Percentiles rank a stretch among this genome's conserved stretches.
Evolutionary conservation across 176 grass and related monocot species (phyloP).

Genomic region (Melocanna baccifera): DNA sequence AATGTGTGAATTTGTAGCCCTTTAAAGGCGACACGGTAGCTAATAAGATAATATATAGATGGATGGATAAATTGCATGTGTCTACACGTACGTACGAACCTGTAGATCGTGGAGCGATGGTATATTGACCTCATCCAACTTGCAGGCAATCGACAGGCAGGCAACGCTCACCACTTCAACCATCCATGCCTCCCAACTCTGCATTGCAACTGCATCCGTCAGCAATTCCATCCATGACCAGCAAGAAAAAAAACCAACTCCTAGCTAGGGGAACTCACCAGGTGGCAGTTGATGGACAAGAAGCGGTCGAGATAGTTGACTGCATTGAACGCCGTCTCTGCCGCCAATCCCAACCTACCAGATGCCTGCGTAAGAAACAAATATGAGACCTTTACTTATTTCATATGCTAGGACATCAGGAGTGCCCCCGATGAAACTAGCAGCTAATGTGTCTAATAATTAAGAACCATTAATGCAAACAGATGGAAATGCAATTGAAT

Average conservation of each 20-base stretch:
- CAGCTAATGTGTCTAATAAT: background rate
- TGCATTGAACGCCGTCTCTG: constrained; percentile 53
- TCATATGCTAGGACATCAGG: background rate
- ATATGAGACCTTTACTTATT: too few relatives aligned
- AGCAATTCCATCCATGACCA: background rate
- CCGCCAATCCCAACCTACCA: constrained; percentile 32
- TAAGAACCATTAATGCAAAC: background rate
- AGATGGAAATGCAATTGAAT: background rate
- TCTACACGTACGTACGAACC: constrained; percentile 8
- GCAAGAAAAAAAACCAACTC: too few relatives aligned
- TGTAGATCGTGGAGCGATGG: constrained; percentile 76
- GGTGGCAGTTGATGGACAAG: constrained; percentile 59
- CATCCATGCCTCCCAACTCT: constrained; percentile 91
- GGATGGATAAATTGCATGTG: too few relatives aligned
- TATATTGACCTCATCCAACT: constrained; percentile 60
- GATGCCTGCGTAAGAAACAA: constrained; percentile 38
- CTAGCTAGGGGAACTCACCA: too few relatives aligned
- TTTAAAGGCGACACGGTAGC: too few relatives aligned
- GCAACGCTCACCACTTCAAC: constrained; percentile 76
- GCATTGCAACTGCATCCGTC: background rate
- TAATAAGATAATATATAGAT: too few relatives aligned
- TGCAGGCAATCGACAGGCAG: constrained; percentile 75
- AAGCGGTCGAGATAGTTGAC: constrained; percentile 79
- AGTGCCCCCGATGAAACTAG: background rate
- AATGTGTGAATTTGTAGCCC: too few relatives aligned